Conservation (phyloP, 2,329 filamentous ascomycete species). For the Lasiodiplodia theobromae region DNA sequence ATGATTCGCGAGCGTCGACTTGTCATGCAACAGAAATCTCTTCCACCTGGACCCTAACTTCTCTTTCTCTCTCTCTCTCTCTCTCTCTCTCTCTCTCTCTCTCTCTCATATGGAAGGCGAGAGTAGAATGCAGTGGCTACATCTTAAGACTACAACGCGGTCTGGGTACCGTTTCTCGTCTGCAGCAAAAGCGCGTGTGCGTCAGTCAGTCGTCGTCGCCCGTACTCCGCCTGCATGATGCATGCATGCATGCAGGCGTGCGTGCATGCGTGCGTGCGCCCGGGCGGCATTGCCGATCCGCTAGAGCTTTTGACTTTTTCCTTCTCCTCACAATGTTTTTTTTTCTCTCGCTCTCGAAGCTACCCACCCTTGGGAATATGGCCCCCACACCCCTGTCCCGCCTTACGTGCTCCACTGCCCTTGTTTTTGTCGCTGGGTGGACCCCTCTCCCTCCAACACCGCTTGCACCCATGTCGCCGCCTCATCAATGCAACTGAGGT, state of each 20-base stretch:
- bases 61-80: not conserved
- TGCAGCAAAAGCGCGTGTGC: not conserved
- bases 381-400: not conserved
- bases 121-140: not conserved
- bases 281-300: slow-evolving; percentile 27
- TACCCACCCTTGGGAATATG: not conserved
- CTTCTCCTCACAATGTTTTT: not conserved
- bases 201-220: slow-evolving; percentile 1
- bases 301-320: not conserved
- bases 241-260: slow-evolving; percentile 12
- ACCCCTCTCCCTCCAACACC: not conserved
- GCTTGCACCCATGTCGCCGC: not conserved
- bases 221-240: slow-evolving; percentile 24
- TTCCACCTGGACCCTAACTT: not conserved
- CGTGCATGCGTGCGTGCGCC: not conserved
- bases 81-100: not conserved
- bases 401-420: not conserved
- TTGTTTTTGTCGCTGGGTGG: not conserved
- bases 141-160: not conserved
- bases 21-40: not conserved
- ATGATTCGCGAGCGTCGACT: not conserved
- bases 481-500: not conserved
- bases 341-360: not conserved
- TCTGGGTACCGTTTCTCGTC: not conserved
- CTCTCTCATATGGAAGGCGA: not conserved